Conservation (phyloP, 176 grass and related monocot species). For the Echinochloa phyllopogon region DNA sequence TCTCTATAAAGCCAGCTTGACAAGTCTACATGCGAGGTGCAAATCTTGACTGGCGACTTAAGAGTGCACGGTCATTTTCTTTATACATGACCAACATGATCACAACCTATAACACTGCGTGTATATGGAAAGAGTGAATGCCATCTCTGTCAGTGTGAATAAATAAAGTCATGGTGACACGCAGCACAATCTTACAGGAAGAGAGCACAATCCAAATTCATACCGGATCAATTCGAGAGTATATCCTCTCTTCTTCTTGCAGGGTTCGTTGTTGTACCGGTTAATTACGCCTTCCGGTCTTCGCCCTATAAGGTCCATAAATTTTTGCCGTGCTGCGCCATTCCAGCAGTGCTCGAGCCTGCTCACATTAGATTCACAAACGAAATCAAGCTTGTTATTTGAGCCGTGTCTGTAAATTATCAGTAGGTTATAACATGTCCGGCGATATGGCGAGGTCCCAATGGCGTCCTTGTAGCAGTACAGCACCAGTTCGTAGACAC, state of each 20-base stretch:
- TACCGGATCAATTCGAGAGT: constrained; percentile 91
- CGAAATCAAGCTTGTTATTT: background rate
- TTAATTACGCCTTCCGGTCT: constrained; percentile 67
- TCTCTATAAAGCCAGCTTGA: constrained; percentile 97
- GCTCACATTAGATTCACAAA: constrained; percentile 25
- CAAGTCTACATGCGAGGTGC: constrained; percentile 96
- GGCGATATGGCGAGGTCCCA: constrained; percentile 83
- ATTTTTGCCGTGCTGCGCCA: constrained; percentile 80
- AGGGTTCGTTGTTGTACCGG: constrained; percentile 75
- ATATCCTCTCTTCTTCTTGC: constrained; percentile 76
- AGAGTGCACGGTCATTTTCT: constrained; percentile 76
- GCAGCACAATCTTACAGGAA: background rate
- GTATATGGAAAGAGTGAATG: background rate
- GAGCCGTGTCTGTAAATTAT: background rate
- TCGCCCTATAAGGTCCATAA: constrained; percentile 81
- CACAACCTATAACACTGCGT: constrained; percentile 62
- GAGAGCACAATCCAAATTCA: background rate
- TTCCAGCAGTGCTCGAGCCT: constrained; percentile 82
- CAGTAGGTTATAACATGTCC: constrained; percentile 49
- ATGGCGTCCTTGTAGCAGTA: constrained; percentile 61
- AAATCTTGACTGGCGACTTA: constrained; percentile 85
- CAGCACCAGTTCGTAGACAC: constrained; percentile 90
- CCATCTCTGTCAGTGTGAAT: background rate
- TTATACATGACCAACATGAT: constrained; percentile 96
- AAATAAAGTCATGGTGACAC: background rate